Evolutionary conservation across 352 stramenopile species (phyloP).

Genomic region (Pelagophyceae sp.): DNA sequence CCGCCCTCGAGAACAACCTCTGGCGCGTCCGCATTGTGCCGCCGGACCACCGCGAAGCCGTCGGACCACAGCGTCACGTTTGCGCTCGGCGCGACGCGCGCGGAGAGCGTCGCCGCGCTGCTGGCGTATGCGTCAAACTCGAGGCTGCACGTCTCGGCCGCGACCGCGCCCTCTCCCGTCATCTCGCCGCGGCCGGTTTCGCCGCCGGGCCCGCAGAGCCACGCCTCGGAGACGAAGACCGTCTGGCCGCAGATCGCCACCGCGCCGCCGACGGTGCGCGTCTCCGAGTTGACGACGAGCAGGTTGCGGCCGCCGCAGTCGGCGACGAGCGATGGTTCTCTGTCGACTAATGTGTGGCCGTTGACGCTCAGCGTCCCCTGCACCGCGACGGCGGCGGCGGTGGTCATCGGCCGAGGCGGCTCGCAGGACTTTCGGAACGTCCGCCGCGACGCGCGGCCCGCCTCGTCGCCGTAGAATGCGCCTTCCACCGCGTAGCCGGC

Average conservation of each 20-base stretch:
- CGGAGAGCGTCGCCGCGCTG: background rate
- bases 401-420: too few species aligned
- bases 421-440: background rate
- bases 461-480: background rate
- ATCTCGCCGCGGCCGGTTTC: background rate
- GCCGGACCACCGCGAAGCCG: background rate
- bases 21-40: too few species aligned
- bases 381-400: background rate
- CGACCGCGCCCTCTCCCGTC: too few species aligned
- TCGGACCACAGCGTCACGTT: background rate
- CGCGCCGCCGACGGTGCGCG: too few species aligned
- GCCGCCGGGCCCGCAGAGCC: too few species aligned
- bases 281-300: background rate
- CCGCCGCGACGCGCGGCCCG: background rate
- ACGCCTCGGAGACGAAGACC: background rate
- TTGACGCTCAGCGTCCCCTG: background rate
- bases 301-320: background rate
- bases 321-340: background rate
- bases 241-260: background rate
- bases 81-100: background rate
- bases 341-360: background rate
- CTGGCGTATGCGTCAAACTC: background rate
- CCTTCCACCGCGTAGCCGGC: background rate
- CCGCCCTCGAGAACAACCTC: background rate
- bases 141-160: background rate